Base-by-base conservation (phyloP, 805 yeast genomes). In the Saccharomyces eubayanus region DNA sequence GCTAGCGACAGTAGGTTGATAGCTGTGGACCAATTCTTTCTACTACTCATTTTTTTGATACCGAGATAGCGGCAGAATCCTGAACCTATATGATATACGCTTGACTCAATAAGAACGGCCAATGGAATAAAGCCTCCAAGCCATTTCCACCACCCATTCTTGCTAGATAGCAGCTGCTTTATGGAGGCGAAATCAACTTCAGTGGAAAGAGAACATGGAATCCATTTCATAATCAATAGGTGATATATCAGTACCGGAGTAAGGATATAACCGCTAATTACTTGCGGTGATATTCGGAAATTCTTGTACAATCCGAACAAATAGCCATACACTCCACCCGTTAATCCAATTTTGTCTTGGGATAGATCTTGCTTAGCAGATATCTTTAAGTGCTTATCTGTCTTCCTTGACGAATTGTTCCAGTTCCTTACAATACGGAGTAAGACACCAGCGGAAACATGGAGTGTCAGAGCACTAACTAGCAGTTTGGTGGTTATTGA, bases 241-340 rank as follows among this genome's bases (percentile, higher is more conserved):
- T 64, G 68, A 48, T 57, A 60, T 16, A 57, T 40, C 21, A 64
- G n/a, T 6, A 57, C 52, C 9, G 63, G 62, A 6, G 54, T 55
- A 21, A 63, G 52, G 10, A 61, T 31, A 36, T 59, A 62, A 14
- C 68, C 68, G 11, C 63, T 56, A 4, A 61, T 11, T 2, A 57
- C 59, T 27, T 62, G 64, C 3, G 68, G 67, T n/a, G 63, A 52
- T 20, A 52, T 53, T 3, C 47, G 48, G 21, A 62, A 57, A 9
- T 50, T 56, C 31, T 57, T 58, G 28, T 55, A 58, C 36, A 58
- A 54, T 1, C 68, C 68, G 30, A 62, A 51, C 30, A 62, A 58
- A 43, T 62, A 62, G 0, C 68, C 68, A 11, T 60, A 55, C 20
- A 64, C 53, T 11, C 66, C 66, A 2, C 68, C 68, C 2, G 57